These are phyloP conservation scores for Hericium coralloides DNA, from an alignment of 768 basidiomycete species.

Conservation along the genomic window DNA sequence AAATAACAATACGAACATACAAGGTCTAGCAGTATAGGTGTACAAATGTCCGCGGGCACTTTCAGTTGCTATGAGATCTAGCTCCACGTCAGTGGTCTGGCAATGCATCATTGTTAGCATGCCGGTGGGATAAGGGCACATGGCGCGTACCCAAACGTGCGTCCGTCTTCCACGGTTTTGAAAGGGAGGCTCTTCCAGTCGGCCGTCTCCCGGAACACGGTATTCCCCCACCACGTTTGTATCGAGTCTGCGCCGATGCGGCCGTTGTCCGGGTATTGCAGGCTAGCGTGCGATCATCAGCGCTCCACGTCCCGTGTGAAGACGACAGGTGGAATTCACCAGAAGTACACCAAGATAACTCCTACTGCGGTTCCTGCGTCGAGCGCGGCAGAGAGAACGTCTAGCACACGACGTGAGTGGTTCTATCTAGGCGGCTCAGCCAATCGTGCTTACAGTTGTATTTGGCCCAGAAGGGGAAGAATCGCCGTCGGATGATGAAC, in stretches of 20 bases:
- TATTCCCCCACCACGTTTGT: constrained; percentile 31
- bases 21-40: not conserved
- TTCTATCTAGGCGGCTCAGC: not conserved
- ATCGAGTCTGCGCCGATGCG: constrained; percentile 25
- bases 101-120: not conserved
- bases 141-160: constrained; percentile 21
- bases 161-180: constrained; percentile 12
- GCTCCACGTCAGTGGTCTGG: not conserved
- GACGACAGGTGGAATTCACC: not conserved
- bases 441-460: constrained; percentile 23
- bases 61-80: not conserved
- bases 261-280: constrained; percentile 26
- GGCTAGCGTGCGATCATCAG: not conserved
- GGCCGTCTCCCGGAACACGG: constrained; percentile 23
- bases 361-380: constrained; percentile 20
- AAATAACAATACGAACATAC: not conserved
- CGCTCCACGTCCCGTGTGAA: not conserved
- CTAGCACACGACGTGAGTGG: not conserved
- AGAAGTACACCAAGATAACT: constrained; percentile 22
- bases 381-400: constrained; percentile 24
- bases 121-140: constrained; percentile 38
- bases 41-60: not conserved
- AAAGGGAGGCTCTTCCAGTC: constrained; percentile 22
- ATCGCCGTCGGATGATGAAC: constrained; percentile 26
- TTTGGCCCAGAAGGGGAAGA: constrained; percentile 31